Evolutionary conservation across 805 yeast genomes (phyloP).

Genomic region (Cephaloascus albidus): DNA sequence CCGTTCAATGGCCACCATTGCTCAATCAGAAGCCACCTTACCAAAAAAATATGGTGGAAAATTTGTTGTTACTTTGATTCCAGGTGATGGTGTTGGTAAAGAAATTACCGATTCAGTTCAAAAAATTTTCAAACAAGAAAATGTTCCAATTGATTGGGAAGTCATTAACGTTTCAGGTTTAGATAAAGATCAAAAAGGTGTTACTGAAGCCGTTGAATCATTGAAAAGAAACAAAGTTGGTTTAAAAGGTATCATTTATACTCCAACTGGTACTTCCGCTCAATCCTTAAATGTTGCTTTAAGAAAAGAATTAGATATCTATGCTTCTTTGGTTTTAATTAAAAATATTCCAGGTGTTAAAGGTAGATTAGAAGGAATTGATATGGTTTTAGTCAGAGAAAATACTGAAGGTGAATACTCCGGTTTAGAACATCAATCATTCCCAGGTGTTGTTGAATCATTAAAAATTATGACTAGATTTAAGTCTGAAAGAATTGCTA

Average conservation of each 20-base stretch:
- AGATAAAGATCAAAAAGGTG: conserved; percentile 55
- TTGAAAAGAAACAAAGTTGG: conserved; percentile 95
- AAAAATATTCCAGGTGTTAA: conserved; percentile 91
- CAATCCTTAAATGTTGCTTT: conserved; percentile 92
- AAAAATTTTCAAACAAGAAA: conserved; percentile 77
- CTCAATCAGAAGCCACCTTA: conserved; percentile 52
- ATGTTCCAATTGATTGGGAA: conserved; percentile 93
- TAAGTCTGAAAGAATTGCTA: conserved; percentile 95
- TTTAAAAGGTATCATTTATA: conserved; percentile 90
- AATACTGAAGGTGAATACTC: conserved; percentile 99
- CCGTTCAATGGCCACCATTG: conserved; percentile 36
- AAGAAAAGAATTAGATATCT: conserved; percentile 92
- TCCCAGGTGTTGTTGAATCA: conserved; percentile 96
- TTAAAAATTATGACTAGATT: conserved; percentile 88
- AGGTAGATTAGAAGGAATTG: conserved; percentile 81
- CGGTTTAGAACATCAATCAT: conserved; percentile 95
- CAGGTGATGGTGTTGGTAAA: conserved; percentile 98
- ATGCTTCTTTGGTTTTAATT: conserved; percentile 89
- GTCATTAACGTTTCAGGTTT: conserved; percentile 33
- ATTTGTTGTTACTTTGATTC: conserved; percentile 88
- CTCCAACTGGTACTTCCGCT: conserved; percentile 70
- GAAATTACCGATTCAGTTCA: conserved; percentile 92
- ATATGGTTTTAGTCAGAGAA: conserved; percentile 93
- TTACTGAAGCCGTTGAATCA: conserved; percentile 80
- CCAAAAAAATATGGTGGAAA: conserved; percentile 94